Conservation (phyloP, 768 basidiomycete genomes). For the Cyclocybe aegerita region DNA sequence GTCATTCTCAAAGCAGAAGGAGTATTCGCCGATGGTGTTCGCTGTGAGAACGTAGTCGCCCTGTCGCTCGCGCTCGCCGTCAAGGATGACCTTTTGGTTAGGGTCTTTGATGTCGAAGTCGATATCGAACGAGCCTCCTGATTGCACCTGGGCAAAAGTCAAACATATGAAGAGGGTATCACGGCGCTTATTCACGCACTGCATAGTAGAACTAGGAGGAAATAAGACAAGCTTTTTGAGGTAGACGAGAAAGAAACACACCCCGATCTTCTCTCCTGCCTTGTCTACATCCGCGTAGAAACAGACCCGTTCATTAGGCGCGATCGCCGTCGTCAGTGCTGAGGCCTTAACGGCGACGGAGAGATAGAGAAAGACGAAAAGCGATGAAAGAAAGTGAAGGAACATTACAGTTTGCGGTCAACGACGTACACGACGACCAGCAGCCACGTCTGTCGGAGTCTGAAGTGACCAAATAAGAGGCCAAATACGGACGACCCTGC, state of each 20-base stretch:
- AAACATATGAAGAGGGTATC: neutral
- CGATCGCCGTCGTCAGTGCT: constrained; percentile 77
- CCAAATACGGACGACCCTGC: neutral
- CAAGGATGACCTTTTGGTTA: constrained; percentile 81
- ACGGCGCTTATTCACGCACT: constrained; percentile 42
- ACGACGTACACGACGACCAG: too few species aligned
- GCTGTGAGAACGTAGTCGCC: constrained; percentile 98
- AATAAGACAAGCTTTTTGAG: constrained; percentile 2
- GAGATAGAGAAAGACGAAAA: constrained; percentile 35
- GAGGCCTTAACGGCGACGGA: constrained; percentile 43
- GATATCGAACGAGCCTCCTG: constrained; percentile 95
- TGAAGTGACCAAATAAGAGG: neutral
- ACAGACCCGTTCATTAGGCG: constrained; percentile 81
- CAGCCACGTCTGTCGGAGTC: neutral
- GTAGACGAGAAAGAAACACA: constrained; percentile 35
- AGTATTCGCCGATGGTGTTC: constrained; percentile 84
- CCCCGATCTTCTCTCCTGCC: constrained; percentile 88
- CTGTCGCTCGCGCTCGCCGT: constrained; percentile 86
- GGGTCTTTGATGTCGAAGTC: constrained; percentile 95
- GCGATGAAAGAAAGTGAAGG: constrained; percentile 26
- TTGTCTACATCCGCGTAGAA: constrained; percentile 98
- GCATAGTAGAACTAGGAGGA: constrained; percentile 88
- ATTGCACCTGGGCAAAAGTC: constrained; percentile 71
- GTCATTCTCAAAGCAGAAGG: constrained; percentile 99
- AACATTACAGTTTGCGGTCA: neutral